Base-by-base conservation (phyloP, 2,329 filamentous ascomycete species). In the Sporothrix luriei region DNA sequence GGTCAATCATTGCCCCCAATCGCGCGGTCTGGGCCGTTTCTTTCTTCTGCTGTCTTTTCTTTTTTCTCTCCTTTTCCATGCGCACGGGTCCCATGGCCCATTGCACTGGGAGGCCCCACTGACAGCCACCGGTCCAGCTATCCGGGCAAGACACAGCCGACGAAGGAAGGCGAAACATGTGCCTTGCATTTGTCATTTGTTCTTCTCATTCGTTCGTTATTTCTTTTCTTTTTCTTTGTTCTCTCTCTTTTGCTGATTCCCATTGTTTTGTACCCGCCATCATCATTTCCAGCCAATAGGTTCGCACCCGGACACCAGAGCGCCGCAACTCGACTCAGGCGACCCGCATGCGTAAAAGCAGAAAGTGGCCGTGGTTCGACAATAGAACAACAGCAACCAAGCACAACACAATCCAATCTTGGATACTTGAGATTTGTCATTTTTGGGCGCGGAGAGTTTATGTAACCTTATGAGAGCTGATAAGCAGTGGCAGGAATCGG, bases 271-370 rank as follows among this genome's bases (percentile, higher is more conserved):
- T 5, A 26, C 57, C 38, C 38, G 43, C 38, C 57, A 62, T 24
- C 21, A 38, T 62, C 40, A n/a, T 46, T 24, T n/a, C 4, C 57
- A 26, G 38, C 57, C 57, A 62, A 62, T 62, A 46, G 57, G 57
- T 26, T 46, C 57, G 38, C 57, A 62, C 46, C 57, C 57, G 57
- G 21, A 11, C 57, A 64, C 61, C 49, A 33, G 26, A 5, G 16
- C 11, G 33, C 57, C 33, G 26, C 16, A 62, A 43, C 40, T 33
- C 5, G 7, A 7, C 33, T 19, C 4, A 19, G 1, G 9, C 16
- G 21, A 21, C 14, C 4, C 26, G 14, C 19, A 33, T 26, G 16
- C 29, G 29, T n/a, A 40, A 2, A 13, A 2, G 16, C 55, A 61
- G 29, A 38, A 33, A 9, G 33, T 9, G 33, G 5, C 33, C 33